Percentiles rank a stretch among this genome's conserved stretches.
Evolutionary conservation across 306 rosid genomes (phyloP).

Genomic region (Datisca glomerata): DNA sequence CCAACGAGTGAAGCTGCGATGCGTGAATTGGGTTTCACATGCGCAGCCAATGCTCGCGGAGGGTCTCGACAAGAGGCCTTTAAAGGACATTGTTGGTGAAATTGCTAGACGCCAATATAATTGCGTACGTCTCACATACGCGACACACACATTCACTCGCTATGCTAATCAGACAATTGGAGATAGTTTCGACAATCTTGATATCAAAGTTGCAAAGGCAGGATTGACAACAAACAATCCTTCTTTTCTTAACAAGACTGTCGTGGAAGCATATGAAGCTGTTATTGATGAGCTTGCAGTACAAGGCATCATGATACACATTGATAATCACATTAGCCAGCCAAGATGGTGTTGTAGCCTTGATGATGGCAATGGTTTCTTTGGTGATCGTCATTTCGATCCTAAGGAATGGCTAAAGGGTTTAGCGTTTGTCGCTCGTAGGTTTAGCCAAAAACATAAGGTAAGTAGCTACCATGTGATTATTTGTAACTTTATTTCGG

Average conservation of each 20-base stretch:
- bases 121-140: slow-evolving; percentile 38
- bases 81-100: slow-evolving; percentile 20
- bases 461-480: slow-evolving; percentile 12
- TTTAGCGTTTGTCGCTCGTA: slow-evolving; percentile 24
- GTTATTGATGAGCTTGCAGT: slow-evolving; percentile 24
- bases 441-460: slow-evolving; percentile 13
- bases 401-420: slow-evolving; percentile 43
- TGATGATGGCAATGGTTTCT: slow-evolving; percentile 48
- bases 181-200: slow-evolving; percentile 6
- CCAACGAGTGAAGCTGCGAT: slow-evolving; percentile 25
- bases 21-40: slow-evolving; percentile 31
- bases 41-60: slow-evolving; percentile 36
- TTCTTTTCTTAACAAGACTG: slow-evolving; percentile 20
- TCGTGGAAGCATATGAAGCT: slow-evolving; percentile 15
- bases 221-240: slow-evolving; percentile 27
- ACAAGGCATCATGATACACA: slow-evolving; percentile 23
- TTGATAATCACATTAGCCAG: slow-evolving; percentile 47
- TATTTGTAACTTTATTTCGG: too few relatives aligned
- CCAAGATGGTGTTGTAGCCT: slow-evolving; percentile 45
- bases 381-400: slow-evolving; percentile 30
- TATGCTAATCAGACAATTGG: neutral
- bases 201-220: slow-evolving; percentile 2
- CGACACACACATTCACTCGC: slow-evolving; percentile 44
- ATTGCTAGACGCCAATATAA: slow-evolving; percentile 11
- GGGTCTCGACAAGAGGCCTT: slow-evolving; percentile 29